phyloP scores from a whole-genome alignment of 768 basidiomycete genomes.

The Phanerochaete carnosa region DNA sequence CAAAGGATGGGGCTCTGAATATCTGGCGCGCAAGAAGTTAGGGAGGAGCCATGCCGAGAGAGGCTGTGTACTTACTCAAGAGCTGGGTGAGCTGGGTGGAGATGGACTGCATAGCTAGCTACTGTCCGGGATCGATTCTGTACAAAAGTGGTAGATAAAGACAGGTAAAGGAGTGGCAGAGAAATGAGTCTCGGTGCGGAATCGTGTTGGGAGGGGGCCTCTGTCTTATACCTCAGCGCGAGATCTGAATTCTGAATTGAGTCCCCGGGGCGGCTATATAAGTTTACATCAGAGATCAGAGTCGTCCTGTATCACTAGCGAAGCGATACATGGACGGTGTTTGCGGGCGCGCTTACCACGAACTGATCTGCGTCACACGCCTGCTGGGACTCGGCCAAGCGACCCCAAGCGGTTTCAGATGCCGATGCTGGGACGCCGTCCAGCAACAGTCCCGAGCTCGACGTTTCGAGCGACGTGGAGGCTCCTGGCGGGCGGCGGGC shows the following conservation, averaged over 20 bases:
- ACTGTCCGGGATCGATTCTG: neutral
- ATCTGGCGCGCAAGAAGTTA: slow-evolving; percentile 31
- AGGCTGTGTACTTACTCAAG: slow-evolving; percentile 37
- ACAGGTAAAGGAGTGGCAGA: neutral
- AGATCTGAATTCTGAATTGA: neutral
- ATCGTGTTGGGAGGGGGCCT: neutral
- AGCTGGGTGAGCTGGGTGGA: slow-evolving; percentile 46
- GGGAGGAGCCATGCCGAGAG: neutral
- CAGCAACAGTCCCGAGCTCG: neutral
- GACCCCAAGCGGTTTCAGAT: too few relatives aligned
- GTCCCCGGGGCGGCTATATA: neutral
- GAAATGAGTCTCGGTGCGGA: neutral
- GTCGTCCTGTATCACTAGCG: slow-evolving; percentile 1
- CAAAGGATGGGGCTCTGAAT: slow-evolving; percentile 57
- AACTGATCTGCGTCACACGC: neutral
- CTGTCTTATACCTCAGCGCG: neutral
- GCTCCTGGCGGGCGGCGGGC: neutral
- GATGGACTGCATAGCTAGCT: slow-evolving; percentile 26
- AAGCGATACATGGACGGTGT: neutral
- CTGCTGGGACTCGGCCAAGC: too few relatives aligned
- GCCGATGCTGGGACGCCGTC: too few relatives aligned
- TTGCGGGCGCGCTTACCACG: neutral
- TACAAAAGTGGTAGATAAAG: neutral
- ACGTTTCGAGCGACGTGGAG: neutral
- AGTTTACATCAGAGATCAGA: neutral